Conservation (phyloP, 768 basidiomycete genomes). For the Macrolepiota fuliginosa region DNA sequence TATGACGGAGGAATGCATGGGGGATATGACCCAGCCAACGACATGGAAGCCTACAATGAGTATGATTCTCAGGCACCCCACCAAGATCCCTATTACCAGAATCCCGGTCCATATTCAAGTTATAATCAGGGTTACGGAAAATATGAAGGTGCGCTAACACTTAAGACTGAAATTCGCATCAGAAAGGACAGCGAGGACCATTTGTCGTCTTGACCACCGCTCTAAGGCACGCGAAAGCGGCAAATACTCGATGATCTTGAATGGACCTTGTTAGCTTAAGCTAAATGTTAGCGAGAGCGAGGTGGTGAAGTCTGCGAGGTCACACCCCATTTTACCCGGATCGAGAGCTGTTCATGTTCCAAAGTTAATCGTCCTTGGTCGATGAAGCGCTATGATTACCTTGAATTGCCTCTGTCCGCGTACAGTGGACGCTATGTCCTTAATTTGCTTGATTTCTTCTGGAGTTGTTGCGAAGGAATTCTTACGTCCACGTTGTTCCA, state of each 20-base stretch:
- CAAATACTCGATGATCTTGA: conserved; percentile 19
- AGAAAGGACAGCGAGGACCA: conserved; percentile 40
- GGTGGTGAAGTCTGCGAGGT: conserved; percentile 16
- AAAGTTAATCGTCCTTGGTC: conserved; percentile 13
- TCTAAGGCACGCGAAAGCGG: conserved; percentile 51
- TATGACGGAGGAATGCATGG: conserved; percentile 40
- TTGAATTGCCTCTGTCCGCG: conserved; percentile 32
- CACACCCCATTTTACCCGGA: conserved; percentile 1
- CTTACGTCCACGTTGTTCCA: conserved; percentile 49
- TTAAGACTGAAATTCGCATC: conserved; percentile 55
- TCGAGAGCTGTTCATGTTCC: conserved; percentile 15
- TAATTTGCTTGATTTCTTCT: conserved; percentile 39
- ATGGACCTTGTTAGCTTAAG: conserved; percentile 40
- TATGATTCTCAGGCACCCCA: conserved; percentile 54
- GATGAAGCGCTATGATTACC: conserved; percentile 28
- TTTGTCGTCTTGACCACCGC: conserved; percentile 32
- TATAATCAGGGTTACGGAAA: conserved; percentile 60
- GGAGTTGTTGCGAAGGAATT: conserved; percentile 36
- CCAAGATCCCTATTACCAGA: conserved; percentile 70
- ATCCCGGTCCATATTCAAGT: conserved; percentile 51
- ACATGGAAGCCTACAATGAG: conserved; percentile 65
- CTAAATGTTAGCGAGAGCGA: conserved; percentile 46
- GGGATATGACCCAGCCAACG: conserved; percentile 51
- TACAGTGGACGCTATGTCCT: conserved; percentile 46
- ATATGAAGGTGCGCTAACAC: conserved; percentile 85